Evolutionary conservation across 208 protist species (phyloP).

Genomic region (Acanthamoeba healyi): DNA sequence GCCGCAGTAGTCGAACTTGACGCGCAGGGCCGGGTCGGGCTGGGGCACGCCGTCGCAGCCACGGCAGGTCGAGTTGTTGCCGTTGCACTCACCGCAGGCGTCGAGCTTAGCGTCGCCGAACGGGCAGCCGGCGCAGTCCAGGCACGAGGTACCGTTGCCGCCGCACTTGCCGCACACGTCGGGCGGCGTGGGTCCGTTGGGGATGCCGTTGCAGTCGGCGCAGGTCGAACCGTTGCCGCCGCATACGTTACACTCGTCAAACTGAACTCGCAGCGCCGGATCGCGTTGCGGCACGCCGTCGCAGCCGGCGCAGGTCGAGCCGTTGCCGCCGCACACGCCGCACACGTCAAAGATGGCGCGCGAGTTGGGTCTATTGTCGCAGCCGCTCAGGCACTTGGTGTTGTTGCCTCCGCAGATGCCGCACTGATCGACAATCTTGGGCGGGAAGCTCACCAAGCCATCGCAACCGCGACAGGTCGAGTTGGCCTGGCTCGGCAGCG

Average conservation of each 20-base stretch:
- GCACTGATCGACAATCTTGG: neutral
- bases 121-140: constrained; percentile 42
- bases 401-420: constrained; percentile 32
- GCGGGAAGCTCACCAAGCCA: neutral
- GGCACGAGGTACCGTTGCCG: constrained; percentile 38
- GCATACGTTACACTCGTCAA: constrained; percentile 57
- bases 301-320: neutral
- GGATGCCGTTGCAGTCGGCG: constrained; percentile 46
- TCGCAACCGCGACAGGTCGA: constrained; percentile 55
- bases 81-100: neutral
- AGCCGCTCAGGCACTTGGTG: neutral
- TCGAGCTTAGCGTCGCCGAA: neutral
- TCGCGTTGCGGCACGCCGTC: neutral
- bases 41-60: constrained; percentile 38
- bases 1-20: constrained; percentile 22
- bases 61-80: constrained; percentile 11
- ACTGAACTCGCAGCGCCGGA: neutral
- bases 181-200: constrained; percentile 55
- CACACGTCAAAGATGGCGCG: neutral
- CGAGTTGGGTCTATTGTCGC: constrained; percentile 14
- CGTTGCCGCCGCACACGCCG: constrained; percentile 13
- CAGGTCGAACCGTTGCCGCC: constrained; percentile 33
- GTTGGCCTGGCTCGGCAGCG: neutral
- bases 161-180: constrained; percentile 29
- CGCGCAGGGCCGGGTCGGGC: neutral